Base-by-base conservation (phyloP, 306 rosid genomes). In the Cucurbita maxima region DNA sequence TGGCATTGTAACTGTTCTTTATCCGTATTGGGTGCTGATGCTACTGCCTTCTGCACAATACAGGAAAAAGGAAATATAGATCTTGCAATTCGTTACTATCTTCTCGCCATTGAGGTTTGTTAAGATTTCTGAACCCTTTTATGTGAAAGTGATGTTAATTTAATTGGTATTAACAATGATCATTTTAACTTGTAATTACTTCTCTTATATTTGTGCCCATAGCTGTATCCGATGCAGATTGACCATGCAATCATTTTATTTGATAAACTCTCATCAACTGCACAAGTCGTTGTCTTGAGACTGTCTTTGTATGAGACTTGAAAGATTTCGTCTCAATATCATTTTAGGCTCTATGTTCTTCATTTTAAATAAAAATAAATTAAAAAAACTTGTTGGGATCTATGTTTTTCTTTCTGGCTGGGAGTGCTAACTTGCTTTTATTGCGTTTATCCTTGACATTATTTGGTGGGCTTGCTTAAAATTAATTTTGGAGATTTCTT, bases 21-120 rank as follows among this genome's bases (percentile, higher is more conserved):
- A 38, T 61, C 41, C 34, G 59, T 53, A 59, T 13, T 67, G 43
- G 43, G 47, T 30, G 48, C 8, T 78, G 59, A 51, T 63, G 9
- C 45, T 38, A 48, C 54, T 75, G 70, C 66, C 68, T 59, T 69
- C 19, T 58, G n/a, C 53, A 56, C 25, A 9, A 53, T 71, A 47
- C 86, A 86, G 90, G 90, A 86, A 74, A 86, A 86, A 72, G 90
- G 90, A 73, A 86, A 86, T 53, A 80, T 72, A 58, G 90, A 86
- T 75, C 80, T 84, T 75, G 88, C 90, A 11, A 84, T 84, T 72
- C 79, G 86, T 75, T 91, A 85, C 83, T 94, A 94, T 80, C 82
- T 94, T 83, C 76, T 89, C 79, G 99, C 99, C 45, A 94, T 94
- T 45, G 99, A 94, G 99, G 99, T 94, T 71, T 18, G 83, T 77